A percentile compares a stretch with the other conserved stretches of the same genome.
phyloP scores from a whole-genome alignment of 2,329 filamentous ascomycete genomes.

The Erysiphe pulchra region DNA sequence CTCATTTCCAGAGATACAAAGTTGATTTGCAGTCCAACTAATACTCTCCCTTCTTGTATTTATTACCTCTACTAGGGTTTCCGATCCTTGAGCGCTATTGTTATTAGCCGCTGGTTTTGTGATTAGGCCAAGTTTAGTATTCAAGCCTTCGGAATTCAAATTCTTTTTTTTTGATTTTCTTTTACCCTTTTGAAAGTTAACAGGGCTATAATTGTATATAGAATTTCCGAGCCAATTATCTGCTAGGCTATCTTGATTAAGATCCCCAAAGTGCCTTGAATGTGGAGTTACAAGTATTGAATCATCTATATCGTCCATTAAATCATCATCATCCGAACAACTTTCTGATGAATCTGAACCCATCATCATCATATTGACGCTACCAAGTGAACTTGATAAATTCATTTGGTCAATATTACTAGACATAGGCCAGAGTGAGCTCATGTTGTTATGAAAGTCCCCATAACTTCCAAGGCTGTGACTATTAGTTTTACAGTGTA shows the following conservation, averaged over 20 bases:
- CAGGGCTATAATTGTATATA: constrained; percentile 47
- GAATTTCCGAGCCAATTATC: constrained; percentile 42
- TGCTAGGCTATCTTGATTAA: constrained; percentile 21
- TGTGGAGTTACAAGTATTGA: constrained; percentile 66
- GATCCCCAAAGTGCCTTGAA: constrained; percentile 16
- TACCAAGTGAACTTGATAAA: constrained; percentile 42
- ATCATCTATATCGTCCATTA: constrained; percentile 49
- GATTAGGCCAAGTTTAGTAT: constrained; percentile 38
- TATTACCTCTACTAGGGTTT: constrained; percentile 19
- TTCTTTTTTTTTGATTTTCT: constrained; percentile 34
- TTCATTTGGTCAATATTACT: constrained; percentile 41
- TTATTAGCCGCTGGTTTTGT: constrained; percentile 55
- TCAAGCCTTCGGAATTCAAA: constrained; percentile 45
- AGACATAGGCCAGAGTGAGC: constrained; percentile 43
- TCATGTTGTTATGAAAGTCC: constrained; percentile 30
- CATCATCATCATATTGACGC: constrained; percentile 33
- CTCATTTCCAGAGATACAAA: constrained; percentile 62
- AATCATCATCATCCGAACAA: constrained; percentile 33
- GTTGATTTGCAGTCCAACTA: constrained; percentile 68
- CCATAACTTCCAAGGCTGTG: constrained; percentile 28
- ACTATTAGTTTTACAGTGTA: constrained; percentile 24
- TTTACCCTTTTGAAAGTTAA: constrained; percentile 47
- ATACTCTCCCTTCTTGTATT: constrained; percentile 60
- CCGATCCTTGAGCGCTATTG: constrained; percentile 14
- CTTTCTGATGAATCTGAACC: constrained; percentile 56